Evolutionary conservation across 2,329 filamentous ascomycete species (phyloP), one percentile per base, ranked within the genome.

Genomic region (Aspergillus sp.): DNA sequence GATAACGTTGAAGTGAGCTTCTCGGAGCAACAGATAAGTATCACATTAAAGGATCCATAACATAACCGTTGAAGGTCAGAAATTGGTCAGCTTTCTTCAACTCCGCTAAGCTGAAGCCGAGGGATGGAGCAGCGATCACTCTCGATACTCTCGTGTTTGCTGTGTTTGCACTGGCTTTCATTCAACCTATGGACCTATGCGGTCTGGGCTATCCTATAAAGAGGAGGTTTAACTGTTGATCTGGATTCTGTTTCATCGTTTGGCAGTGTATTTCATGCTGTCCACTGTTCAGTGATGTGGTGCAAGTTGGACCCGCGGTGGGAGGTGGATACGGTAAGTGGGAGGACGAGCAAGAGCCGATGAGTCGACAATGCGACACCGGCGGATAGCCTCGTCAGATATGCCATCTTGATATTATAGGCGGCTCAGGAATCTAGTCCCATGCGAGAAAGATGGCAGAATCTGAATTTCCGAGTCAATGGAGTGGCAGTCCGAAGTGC

Each of bases 161-260:
- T 37, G 31, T 59, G 59, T 63, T 57, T 61, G 59, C 61, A 63
- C 27, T 3, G 6, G 27, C 7, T 35, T 24, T 39, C 14, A n/a
- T 43, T n/a, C 24, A 19, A 4, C 24, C 23, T 14, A 5, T 21
- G 17, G 21, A 4, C 14, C 24, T 21, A 11, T 43, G n/a, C 40
- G 2, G 15, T 11, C 6, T 43, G 17, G 40, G 33, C 24, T 51
- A 23, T 39, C 24, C 6, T 52, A 21, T 12, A 21, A 19, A 21
- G 9, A 48, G 19, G 19, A 24, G 6, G 14, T 31, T 12, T 21
- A 5, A 17, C 5, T 9, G n/a, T 23, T 23, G n/a, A 48, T 37
- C 46, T 15, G 12, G n/a, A 19, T 17, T 17, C 17, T 21, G 19
- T 11, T 43, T 15, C 17, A 23, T 48, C 11, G 12, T 35, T 33